phyloP scores from a whole-genome alignment of 805 yeast genomes.

The Sungouiozyma ichnusensis region DNA sequence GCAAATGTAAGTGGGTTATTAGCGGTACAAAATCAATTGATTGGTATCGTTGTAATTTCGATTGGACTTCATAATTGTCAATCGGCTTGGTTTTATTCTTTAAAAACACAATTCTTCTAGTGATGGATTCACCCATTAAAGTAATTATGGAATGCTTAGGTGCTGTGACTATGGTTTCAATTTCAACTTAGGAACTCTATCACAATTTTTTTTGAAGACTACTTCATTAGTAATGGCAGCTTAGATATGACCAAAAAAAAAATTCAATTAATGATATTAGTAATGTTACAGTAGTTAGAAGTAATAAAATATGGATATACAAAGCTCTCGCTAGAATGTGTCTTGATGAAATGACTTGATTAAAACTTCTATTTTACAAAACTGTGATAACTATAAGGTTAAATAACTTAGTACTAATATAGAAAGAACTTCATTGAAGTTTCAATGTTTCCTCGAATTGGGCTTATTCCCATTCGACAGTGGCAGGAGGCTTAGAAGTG shows the following conservation, averaged over 20 bases:
- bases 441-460: not conserved
- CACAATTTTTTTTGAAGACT: no score
- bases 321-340: not conserved
- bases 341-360: not conserved
- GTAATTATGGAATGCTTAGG: no score
- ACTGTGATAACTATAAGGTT: not conserved
- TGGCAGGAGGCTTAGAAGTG: constrained; percentile 98
- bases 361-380: not conserved
- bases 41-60: constrained; percentile 28
- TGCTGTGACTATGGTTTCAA: no score
- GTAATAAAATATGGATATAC: constrained; percentile 1
- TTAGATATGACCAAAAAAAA: not conserved
- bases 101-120: constrained; percentile 38
- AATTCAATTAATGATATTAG: no score
- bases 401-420: not conserved
- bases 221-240: no score
- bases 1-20: constrained; percentile 47
- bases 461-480: constrained; percentile 96
- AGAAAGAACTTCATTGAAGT: not conserved
- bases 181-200: no score
- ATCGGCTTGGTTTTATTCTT: constrained; percentile 62
- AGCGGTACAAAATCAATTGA: constrained; percentile 59
- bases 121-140: not conserved
- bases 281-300: no score
- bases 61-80: constrained; percentile 51